phyloP scores from a whole-genome alignment of 495 filamentous ascomycete genomes.

The Lichina pygmaea region DNA sequence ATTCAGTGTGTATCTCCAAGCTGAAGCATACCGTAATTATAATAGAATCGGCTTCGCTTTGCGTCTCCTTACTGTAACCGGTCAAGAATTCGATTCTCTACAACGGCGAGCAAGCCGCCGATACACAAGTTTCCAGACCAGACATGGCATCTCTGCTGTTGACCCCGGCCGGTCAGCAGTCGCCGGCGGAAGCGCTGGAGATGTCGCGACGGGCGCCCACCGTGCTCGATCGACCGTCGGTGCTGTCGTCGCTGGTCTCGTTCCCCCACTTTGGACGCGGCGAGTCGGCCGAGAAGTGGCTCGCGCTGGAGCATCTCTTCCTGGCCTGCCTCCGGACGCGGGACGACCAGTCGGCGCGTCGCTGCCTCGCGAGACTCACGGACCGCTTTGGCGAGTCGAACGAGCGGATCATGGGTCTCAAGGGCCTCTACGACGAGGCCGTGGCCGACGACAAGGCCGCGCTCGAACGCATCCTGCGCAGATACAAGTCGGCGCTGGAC shows the following conservation, averaged over 20 bases:
- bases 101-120: no score
- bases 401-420: constrained; percentile 56
- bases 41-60: no score
- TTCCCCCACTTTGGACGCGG: constrained; percentile 23
- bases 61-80: no score
- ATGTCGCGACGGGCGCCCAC: constrained; percentile 54
- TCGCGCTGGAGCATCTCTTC: constrained; percentile 59
- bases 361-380: constrained; percentile 45
- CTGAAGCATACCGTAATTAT: no score
- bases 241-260: constrained; percentile 18
- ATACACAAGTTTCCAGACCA: no score
- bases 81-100: no score
- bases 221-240: constrained; percentile 26
- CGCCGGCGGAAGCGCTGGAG: constrained; percentile 26
- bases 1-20: no score
- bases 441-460: constrained; percentile 27
- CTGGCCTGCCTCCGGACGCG: constrained; percentile 64
- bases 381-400: constrained; percentile 59
- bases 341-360: constrained; percentile 48
- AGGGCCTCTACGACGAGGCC: constrained; percentile 68
- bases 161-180: constrained; percentile 1
- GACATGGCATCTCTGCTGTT: no score
- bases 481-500: constrained; percentile 49
- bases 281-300: constrained; percentile 57
- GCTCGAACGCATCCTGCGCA: constrained; percentile 37